Percentiles rank a stretch among this genome's conserved stretches.
phyloP scores from a whole-genome alignment of 2,329 filamentous ascomycete species.

The Penicillium sp. region DNA sequence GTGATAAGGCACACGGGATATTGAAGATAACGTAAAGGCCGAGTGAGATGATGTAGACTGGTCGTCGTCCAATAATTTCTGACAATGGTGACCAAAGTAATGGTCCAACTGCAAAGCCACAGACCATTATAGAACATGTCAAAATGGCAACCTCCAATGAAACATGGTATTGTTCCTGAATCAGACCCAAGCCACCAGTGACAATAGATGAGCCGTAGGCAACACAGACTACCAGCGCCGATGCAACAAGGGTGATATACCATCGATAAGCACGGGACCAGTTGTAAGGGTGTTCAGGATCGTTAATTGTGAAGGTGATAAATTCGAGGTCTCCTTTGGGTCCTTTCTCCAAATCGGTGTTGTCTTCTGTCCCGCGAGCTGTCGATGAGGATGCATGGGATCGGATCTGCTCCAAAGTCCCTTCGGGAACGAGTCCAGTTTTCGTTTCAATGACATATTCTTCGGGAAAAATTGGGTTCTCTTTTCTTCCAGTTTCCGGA shows the following conservation, averaged over 20 bases:
- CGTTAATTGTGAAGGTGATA: slow-evolving; percentile 69
- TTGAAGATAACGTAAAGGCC: slow-evolving; percentile 40
- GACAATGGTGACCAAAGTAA: slow-evolving; percentile 37
- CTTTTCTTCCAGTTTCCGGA: slow-evolving; percentile 28
- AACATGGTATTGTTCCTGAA: slow-evolving; percentile 66
- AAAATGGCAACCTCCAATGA: slow-evolving; percentile 74
- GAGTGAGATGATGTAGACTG: slow-evolving; percentile 39
- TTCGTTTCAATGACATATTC: slow-evolving; percentile 27
- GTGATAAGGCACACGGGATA: slow-evolving; percentile 39
- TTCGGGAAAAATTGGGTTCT: slow-evolving; percentile 26
- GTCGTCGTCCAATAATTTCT: slow-evolving; percentile 37
- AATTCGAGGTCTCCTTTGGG: slow-evolving; percentile 24
- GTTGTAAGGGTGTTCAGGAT: slow-evolving; percentile 77
- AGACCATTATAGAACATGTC: slow-evolving; percentile 73
- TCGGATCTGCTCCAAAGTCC: slow-evolving; percentile 23
- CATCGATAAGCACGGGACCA: slow-evolving; percentile 75
- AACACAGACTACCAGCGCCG: slow-evolving; percentile 70
- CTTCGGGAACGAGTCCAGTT: slow-evolving; percentile 26
- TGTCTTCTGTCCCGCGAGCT: slow-evolving; percentile 5
- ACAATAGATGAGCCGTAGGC: slow-evolving; percentile 72
- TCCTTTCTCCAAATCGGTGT: slow-evolving; percentile 33
- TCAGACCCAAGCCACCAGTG: slow-evolving; percentile 71
- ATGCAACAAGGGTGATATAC: slow-evolving; percentile 82
- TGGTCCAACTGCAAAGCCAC: slow-evolving; percentile 69
- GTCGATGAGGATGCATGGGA: slow-evolving; percentile 16